Conservation (phyloP, 441 rosid species). For the Arabidopsis lyrata region DNA sequence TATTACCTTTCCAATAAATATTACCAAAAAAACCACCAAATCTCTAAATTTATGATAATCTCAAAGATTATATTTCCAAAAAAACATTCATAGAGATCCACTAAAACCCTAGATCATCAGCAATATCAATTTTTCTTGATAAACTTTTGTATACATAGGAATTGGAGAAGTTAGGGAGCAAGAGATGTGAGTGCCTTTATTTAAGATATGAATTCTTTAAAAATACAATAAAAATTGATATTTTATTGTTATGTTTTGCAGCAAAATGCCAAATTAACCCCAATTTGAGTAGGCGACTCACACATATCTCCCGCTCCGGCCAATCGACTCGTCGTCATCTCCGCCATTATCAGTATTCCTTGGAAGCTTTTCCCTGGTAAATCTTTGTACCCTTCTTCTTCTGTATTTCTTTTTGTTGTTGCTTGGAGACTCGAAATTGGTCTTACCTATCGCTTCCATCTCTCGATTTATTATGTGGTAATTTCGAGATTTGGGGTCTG, state of each 20-base stretch:
- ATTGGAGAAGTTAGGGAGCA: neutral
- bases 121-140: neutral
- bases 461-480: neutral
- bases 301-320: conserved; percentile 22
- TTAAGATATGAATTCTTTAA: neutral
- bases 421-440: neutral
- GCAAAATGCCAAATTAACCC: conserved; percentile 8
- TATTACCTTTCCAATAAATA: neutral
- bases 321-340: conserved; percentile 1
- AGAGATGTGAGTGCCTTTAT: neutral
- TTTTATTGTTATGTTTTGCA: neutral
- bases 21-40: neutral
- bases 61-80: conserved; percentile 1
- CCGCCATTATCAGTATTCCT: conserved; percentile 3
- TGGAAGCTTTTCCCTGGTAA: neutral
- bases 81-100: neutral
- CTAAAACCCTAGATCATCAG: neutral
- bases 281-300: conserved; percentile 23
- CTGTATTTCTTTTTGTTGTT: neutral
- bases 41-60: neutral
- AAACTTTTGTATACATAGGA: neutral
- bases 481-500: neutral
- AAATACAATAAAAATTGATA: neutral
- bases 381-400: conserved; percentile 5
- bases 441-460: neutral